phyloP scores from a whole-genome alignment of 805 yeast genomes.

The Maudiozyma saulgeensis region DNA sequence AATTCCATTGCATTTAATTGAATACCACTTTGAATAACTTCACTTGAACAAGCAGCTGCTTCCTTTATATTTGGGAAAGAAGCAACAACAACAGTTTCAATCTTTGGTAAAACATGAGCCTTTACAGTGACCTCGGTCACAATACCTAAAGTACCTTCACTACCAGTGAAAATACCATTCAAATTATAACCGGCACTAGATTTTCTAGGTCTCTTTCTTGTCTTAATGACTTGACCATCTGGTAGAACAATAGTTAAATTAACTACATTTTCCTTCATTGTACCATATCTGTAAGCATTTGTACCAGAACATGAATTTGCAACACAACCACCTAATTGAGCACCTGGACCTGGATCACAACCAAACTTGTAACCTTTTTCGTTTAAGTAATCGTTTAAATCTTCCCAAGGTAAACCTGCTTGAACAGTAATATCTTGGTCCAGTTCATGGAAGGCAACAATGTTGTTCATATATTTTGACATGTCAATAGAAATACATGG shows the following conservation, averaged over 20 bases:
- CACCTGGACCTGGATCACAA: constrained; percentile 75
- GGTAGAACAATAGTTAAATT: constrained; percentile 66
- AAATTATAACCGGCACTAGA: constrained; percentile 74
- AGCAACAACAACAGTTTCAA: constrained; percentile 60
- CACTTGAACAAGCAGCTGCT: constrained; percentile 63
- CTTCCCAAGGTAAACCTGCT: constrained; percentile 77
- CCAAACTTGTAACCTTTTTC: constrained; percentile 55
- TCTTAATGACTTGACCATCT: constrained; percentile 70
- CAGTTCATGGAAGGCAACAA: constrained; percentile 45
- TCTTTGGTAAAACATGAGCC: constrained; percentile 53
- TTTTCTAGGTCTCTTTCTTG: constrained; percentile 67
- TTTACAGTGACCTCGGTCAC: constrained; percentile 70
- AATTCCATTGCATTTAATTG: constrained; percentile 68
- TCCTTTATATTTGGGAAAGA: constrained; percentile 57
- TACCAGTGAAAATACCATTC: constrained; percentile 65
- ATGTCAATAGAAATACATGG: constrained; percentile 55
- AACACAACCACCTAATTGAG: constrained; percentile 69
- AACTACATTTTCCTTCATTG: constrained; percentile 66
- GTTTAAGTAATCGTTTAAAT: constrained; percentile 42
- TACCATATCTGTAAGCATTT: constrained; percentile 69
- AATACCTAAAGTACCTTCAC: constrained; percentile 74
- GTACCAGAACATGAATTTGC: constrained; percentile 76
- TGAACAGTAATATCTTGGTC: constrained; percentile 69
- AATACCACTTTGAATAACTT: constrained; percentile 51
- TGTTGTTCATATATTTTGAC: constrained; percentile 44